phyloP scores from a whole-genome alignment of 1,284 basidiomycete species.

The Austropuccinia psidii region DNA sequence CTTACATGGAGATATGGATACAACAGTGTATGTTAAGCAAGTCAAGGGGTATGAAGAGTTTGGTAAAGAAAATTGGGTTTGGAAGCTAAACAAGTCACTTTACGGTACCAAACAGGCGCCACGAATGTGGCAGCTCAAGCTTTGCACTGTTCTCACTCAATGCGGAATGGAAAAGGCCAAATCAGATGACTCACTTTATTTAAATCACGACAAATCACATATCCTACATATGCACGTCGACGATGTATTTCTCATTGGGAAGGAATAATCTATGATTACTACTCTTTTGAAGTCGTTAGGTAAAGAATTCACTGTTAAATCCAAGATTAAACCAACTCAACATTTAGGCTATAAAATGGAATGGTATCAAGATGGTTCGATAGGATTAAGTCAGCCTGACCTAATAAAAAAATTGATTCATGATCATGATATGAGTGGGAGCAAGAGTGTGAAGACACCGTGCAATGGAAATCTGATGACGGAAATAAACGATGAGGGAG shows the following conservation, averaged over 20 bases:
- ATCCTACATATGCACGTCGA: constrained; percentile 12
- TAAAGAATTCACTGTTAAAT: not conserved
- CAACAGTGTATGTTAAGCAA: not conserved
- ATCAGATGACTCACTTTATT: not conserved
- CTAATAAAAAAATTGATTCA: not conserved
- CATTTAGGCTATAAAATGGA: not conserved
- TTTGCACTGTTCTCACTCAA: not conserved
- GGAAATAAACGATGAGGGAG: not conserved
- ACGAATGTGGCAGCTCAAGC: not conserved
- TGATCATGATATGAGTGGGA: not conserved
- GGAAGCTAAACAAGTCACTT: not conserved
- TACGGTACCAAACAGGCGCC: constrained; percentile 18
- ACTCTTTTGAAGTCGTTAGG: not conserved
- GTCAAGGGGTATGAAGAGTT: not conserved
- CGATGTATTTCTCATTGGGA: not conserved
- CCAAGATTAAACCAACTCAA: not conserved
- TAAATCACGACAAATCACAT: not conserved
- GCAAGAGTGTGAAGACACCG: not conserved
- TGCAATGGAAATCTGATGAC: not conserved
- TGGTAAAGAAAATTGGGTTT: not conserved
- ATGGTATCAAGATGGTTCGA: not conserved
- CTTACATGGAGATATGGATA: not conserved
- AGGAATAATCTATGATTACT: not conserved
- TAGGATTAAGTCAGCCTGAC: not conserved
- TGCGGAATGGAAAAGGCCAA: not conserved